Base-by-base conservation (phyloP, 169 alveolate species). In the Plasmodium vivax region DNA sequence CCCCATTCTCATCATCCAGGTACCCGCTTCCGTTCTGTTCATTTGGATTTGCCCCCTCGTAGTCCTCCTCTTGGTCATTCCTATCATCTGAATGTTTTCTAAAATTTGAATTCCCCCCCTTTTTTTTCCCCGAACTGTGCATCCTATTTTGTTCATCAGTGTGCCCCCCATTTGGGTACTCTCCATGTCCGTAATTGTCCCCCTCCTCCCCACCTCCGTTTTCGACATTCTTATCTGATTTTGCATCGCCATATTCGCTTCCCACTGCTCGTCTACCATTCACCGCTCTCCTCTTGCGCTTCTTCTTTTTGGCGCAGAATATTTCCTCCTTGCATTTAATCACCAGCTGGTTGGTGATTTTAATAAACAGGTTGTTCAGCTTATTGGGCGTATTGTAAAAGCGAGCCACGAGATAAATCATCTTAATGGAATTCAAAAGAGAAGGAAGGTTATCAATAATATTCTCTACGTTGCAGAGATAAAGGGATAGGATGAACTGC, bases 371-470 rank as follows among this genome's bases (percentile, higher is more conserved):
- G 58, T 98, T 98, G 30, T 99, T 98, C 99, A 99, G 98, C 94
- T 98, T 97, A 84, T 98, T 99, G 71, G 99, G 98, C 62, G 99
- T 98, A 96, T 99, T 98, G 97, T 99, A 99, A 96, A 98, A 98
- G 81, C 99, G 97, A 30, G 99, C 99, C 88, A 98, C 98, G 56
- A 99, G 98, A 95, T 98, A 98, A 71, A 99, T 98, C 99, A 99
- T 98, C 94, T 98, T 98, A 27, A 98, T 97, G 2, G 99, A 97
- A 96, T 98, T 98, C 99, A 98, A 98, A 73, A 98, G 95, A 54
- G 99, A 98, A 88, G 98, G 99, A 3, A 98, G 97, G 30, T 98
- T 97, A 74, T 98, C 99, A 83, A 98, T 97, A 83, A 99, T 98
- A 79, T 97, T 95, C 83, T 98, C 97, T 4, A 99, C 99, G 79